phyloP scores from a whole-genome alignment of 192 early-diverging fungal species.

The Funneliformis mosseae region DNA sequence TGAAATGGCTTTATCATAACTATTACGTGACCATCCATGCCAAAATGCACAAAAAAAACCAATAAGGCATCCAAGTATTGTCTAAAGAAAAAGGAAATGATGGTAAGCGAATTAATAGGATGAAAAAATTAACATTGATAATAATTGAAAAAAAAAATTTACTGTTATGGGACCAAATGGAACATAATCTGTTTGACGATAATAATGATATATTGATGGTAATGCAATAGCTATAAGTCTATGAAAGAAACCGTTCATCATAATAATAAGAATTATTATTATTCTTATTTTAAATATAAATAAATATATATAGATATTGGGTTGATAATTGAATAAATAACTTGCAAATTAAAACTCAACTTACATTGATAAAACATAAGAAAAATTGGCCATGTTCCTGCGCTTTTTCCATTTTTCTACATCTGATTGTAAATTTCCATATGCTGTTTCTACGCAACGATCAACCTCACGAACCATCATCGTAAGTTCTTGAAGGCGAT shows the following conservation, averaged over 20 bases:
- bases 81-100: background rate
- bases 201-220: conserved; percentile 14
- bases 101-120: background rate
- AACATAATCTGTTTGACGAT: background rate
- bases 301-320: background rate
- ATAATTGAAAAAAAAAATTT: background rate
- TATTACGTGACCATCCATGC: conserved; percentile 14
- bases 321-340: background rate
- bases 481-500: conserved; percentile 18
- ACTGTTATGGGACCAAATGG: conserved; percentile 10
- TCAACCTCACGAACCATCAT: conserved; percentile 14
- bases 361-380: conserved; percentile 14
- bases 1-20: background rate
- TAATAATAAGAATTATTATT: background rate
- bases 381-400: conserved; percentile 5
- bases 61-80: background rate
- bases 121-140: background rate
- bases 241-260: background rate
- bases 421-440: conserved; percentile 4
- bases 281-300: background rate
- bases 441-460: background rate
- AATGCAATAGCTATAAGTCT: conserved; percentile 10
- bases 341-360: background rate
- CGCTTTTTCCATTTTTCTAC: conserved; percentile 24
- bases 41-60: conserved; percentile 5